Percentiles rank a stretch among this genome's conserved stretches.
These are phyloP conservation scores for Rhizophora apiculata DNA, from an alignment of 345 rosid species.

Conservation along the genomic window DNA sequence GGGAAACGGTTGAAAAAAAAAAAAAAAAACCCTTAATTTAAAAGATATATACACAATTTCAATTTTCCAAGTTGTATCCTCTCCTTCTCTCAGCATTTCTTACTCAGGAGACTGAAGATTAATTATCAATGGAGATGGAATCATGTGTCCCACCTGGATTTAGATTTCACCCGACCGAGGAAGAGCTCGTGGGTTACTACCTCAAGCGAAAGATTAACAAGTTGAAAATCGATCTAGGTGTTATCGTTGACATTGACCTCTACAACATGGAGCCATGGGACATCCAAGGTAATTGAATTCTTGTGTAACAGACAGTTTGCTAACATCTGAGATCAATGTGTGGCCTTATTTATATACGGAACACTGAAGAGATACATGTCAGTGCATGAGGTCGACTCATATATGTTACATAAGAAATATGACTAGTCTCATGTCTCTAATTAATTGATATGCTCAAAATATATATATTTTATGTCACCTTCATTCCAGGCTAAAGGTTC, in stretches of 20 bases:
- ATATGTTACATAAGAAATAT: neutral
- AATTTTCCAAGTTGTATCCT: too few species aligned
- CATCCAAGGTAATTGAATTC: constrained; percentile 60
- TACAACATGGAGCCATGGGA: constrained; percentile 99
- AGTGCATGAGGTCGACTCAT: neutral
- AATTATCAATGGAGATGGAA: constrained; percentile 54
- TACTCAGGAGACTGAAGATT: constrained; percentile 25
- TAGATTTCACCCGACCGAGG: constrained; percentile 95
- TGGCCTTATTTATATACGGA: too few species aligned
- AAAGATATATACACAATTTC: too few species aligned
- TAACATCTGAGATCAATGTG: too few species aligned
- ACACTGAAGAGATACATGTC: too few species aligned
- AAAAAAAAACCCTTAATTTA: too few species aligned
- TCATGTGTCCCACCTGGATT: constrained; percentile 86
- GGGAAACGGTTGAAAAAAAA: too few species aligned
- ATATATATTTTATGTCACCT: too few species aligned
- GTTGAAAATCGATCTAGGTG: constrained; percentile 72
- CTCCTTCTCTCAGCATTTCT: too few species aligned
- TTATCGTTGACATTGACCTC: constrained; percentile 81
- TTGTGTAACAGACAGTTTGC: too few species aligned
- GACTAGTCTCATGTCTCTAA: neutral
- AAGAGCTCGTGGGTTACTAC: constrained; percentile 95
- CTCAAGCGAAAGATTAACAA: constrained; percentile 73
- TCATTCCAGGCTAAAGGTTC: too few species aligned
- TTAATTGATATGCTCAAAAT: too few species aligned